Evolutionary conservation across 1,284 basidiomycete genomes (phyloP).

Genomic region (Thelephora terrestris): DNA sequence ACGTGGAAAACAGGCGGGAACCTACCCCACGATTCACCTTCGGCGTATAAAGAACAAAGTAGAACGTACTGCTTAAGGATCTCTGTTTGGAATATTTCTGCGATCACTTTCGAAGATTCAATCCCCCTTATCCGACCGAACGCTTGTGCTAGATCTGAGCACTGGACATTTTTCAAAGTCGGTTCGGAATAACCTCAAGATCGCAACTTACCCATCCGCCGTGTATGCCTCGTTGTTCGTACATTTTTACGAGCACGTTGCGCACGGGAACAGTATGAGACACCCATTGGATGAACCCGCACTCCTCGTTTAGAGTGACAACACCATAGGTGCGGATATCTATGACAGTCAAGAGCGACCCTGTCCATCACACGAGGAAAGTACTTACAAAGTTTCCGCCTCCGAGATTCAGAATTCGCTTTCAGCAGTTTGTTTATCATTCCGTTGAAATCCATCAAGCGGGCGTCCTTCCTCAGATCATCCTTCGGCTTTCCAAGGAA

Average conservation of each 20-base stretch:
- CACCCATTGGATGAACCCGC: conserved; percentile 98
- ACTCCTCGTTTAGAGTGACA: conserved; percentile 94
- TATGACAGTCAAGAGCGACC: conserved; percentile 23
- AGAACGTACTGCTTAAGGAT: conserved; percentile 52
- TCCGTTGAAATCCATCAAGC: conserved; percentile 96
- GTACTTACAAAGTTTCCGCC: conserved; percentile 74
- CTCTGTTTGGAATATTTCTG: conserved; percentile 44
- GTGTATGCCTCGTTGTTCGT: conserved; percentile 51
- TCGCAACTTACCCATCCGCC: conserved; percentile 44
- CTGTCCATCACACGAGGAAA: not conserved
- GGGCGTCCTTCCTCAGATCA: conserved; percentile 94
- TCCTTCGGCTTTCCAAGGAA: conserved; percentile 98
- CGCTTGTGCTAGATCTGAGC: conserved; percentile 39
- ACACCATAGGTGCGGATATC: conserved; percentile 96
- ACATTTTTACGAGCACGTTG: conserved; percentile 67
- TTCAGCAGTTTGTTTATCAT: conserved; percentile 98
- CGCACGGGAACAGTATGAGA: conserved; percentile 87
- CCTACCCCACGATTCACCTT: conserved; percentile 24
- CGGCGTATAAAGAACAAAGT: not conserved
- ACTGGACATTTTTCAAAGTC: conserved; percentile 8
- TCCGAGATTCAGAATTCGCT: conserved; percentile 86
- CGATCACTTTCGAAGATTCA: conserved; percentile 39
- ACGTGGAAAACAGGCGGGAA: conserved; percentile 89
- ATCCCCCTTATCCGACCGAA: conserved; percentile 49
- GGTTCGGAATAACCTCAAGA: not conserved